Evolutionary conservation across 192 early-diverging fungal genomes (phyloP), one percentile per base, ranked within the genome.

Genomic region (Jimgerdemannia flammicorona): DNA sequence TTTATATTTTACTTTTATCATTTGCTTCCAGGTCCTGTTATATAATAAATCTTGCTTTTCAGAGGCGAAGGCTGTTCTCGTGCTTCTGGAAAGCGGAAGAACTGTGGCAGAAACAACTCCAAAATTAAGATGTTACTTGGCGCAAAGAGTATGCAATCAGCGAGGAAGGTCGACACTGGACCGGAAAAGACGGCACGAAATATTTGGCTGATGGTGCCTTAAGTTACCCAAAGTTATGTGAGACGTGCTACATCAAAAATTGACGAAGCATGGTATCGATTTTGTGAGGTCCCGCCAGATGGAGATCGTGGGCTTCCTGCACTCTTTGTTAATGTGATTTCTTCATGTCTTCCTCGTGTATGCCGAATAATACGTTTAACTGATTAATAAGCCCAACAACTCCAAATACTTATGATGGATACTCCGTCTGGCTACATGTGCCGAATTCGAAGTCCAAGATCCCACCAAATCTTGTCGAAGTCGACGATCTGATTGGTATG

Each of bases 111-210:
- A 69, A 44, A 69, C 7, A 72, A 43, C 43, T 7, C 67, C 3
- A 49, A 70, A 44, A 2, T 29, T 4, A 75, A 44, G n/a, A 75
- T 43, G 43, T 20, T 71, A 8, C 39, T 75, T n/a, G 74, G 74
- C n/a, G n/a, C n/a, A n/a, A 74, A 43, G 74, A 74, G 69, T 75
- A 59, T 39, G 74, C 74, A 44, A 44, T 75, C 54, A 75, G 67
- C 11, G 74, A 75, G 40, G 74, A 75, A 71, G 74, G 74, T 19
- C 2, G 3, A 43, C 11, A 40, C 54, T 72, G 67, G 42, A n/a
- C 4, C 8, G 66, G 66, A 70, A 49, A 75, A 40, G 18, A 11
- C 9, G 74, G 42, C n/a, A 75, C 68, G 0, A 75, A 75, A 54
- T 70, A 75, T 70, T 70, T 75, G 43, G 43, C 43, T 11, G 74